phyloP scores from a whole-genome alignment of 768 basidiomycete species.

The Mycena polygramma region DNA sequence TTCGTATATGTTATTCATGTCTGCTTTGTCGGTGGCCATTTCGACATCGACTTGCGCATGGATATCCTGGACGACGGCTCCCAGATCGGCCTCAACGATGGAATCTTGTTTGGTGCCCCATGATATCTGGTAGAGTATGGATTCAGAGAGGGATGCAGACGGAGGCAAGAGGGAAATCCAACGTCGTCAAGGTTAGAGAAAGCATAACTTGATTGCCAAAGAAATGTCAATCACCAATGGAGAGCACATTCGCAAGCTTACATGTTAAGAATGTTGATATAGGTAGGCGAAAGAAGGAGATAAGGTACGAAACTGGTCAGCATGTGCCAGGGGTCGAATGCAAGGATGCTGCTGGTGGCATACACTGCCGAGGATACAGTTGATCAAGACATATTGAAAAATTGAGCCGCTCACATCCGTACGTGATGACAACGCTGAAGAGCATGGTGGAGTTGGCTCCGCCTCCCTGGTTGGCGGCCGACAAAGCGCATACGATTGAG shows the following conservation, averaged over 20 bases:
- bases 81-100: constrained; percentile 80
- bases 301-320: constrained; percentile 93
- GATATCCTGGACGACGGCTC: constrained; percentile 84
- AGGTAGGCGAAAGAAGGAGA: constrained; percentile 86
- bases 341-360: constrained; percentile 80
- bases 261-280: constrained; percentile 84
- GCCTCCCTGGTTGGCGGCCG: constrained; percentile 77
- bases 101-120: constrained; percentile 98
- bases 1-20: constrained; percentile 87
- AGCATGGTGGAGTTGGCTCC: constrained; percentile 81
- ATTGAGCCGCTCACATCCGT: constrained; percentile 58
- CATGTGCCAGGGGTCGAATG: constrained; percentile 97
- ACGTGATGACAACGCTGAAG: constrained; percentile 88
- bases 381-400: constrained; percentile 43
- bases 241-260: constrained; percentile 50
- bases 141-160: neutral
- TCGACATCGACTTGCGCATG: constrained; percentile 90
- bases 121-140: constrained; percentile 68
- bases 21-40: constrained; percentile 83
- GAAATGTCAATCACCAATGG: constrained; percentile 6
- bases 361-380: constrained; percentile 67
- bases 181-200: constrained; percentile 90
- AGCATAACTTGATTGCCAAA: constrained; percentile 70
- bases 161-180: constrained; percentile 28
- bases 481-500: constrained; percentile 84